Evolutionary conservation across 2,329 filamentous ascomycete genomes (phyloP).

Genomic region (Nigrospora oryzae): DNA sequence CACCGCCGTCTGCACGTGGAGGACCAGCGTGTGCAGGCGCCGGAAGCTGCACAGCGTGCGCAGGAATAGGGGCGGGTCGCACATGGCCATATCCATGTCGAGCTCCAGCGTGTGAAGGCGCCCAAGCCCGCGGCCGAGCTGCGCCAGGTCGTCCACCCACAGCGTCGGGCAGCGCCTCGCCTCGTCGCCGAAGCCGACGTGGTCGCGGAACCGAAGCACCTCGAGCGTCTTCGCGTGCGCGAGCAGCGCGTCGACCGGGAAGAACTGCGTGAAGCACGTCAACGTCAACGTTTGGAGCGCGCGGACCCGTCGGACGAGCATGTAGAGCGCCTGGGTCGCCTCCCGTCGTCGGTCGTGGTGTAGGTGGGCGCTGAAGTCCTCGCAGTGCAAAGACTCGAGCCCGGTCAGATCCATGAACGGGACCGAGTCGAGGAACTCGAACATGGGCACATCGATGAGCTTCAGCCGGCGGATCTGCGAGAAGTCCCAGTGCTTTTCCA

Average conservation of each 20-base stretch:
- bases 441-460: conserved; percentile 33
- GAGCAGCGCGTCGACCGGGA: conserved; percentile 29
- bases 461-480: conserved; percentile 29
- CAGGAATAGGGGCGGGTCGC: conserved; percentile 28
- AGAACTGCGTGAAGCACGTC: conserved; percentile 30
- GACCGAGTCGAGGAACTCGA: conserved; percentile 34
- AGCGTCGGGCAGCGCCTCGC: conserved; percentile 32
- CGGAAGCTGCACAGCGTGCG: conserved; percentile 28
- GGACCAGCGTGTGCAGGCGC: conserved; percentile 27
- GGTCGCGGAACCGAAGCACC: conserved; percentile 32
- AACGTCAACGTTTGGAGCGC: conserved; percentile 29
- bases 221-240: conserved; percentile 28
- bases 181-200: conserved; percentile 35
- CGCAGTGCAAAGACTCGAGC: conserved; percentile 28
- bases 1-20: conserved; percentile 36
- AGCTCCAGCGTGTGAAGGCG: conserved; percentile 33
- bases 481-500: conserved; percentile 36
- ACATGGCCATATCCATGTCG: conserved; percentile 33
- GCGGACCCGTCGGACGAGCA: conserved; percentile 27
- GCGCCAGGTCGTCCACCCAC: conserved; percentile 19
- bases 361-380: conserved; percentile 35
- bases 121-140: conserved; percentile 21
- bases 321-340: conserved; percentile 28
- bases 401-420: conserved; percentile 23
- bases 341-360: conserved; percentile 26